A percentile compares a stretch with the other conserved stretches of the same genome.
phyloP scores from a whole-genome alignment of 2,329 filamentous ascomycete genomes.

The Helotiales sp. region DNA sequence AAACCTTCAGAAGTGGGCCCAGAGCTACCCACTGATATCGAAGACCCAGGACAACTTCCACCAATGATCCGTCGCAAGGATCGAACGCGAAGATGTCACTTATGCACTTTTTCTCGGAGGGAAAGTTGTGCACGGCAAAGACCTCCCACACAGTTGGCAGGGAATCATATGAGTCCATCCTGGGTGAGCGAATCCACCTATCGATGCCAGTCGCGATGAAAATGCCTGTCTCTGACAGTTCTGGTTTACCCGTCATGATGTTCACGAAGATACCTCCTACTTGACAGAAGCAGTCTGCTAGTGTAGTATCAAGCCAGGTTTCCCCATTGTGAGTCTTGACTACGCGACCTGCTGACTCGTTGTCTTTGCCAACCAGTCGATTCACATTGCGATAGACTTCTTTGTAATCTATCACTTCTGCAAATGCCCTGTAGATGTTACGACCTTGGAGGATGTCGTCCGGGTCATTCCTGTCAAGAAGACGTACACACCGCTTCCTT shows the following conservation, averaged over 20 bases:
- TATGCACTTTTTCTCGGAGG: conserved; percentile 30
- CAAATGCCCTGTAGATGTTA: conserved; percentile 41
- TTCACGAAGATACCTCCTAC: conserved; percentile 41
- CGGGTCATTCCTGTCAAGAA: conserved; percentile 3
- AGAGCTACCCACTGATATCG: neutral
- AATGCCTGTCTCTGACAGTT: conserved; percentile 26
- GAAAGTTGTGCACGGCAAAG: conserved; percentile 27
- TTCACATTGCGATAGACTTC: conserved; percentile 35
- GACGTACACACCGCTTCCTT: neutral
- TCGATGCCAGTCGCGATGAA: conserved; percentile 38
- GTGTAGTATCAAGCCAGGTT: conserved; percentile 18
- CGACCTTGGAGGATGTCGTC: conserved; percentile 13
- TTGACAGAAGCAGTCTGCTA: conserved; percentile 38
- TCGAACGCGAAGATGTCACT: conserved; percentile 41
- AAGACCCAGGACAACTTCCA: conserved; percentile 38
- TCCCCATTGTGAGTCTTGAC: conserved; percentile 3
- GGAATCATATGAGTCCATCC: conserved; percentile 2
- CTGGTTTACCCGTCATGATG: conserved; percentile 33
- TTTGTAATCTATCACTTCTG: conserved; percentile 38
- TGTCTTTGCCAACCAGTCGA: conserved; percentile 31
- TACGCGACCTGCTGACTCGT: conserved; percentile 33
- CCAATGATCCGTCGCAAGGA: conserved; percentile 28
- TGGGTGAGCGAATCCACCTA: conserved; percentile 36
- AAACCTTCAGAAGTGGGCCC: neutral
- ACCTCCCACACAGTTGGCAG: conserved; percentile 33